Conservation (phyloP, 2,329 filamentous ascomycete species). For the Pyrenophora graminea region DNA sequence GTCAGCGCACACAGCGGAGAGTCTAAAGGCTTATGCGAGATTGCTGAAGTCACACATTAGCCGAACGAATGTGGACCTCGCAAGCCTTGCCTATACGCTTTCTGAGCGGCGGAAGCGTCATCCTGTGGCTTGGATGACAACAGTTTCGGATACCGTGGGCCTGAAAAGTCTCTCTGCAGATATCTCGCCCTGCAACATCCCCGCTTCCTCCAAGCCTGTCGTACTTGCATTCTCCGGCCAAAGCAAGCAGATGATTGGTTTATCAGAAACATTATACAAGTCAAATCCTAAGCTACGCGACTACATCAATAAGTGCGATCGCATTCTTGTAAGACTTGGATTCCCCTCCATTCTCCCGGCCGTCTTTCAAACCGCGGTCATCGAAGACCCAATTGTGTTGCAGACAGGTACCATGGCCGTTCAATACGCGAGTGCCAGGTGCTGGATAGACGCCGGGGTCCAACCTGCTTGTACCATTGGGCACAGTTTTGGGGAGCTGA, state of each 20-base stretch:
- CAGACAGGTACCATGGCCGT: constrained; percentile 23
- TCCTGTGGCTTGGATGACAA: constrained; percentile 5
- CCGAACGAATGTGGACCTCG: not conserved
- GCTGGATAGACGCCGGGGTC: constrained; percentile 26
- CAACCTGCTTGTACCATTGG: constrained; percentile 23
- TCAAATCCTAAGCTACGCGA: constrained; percentile 3
- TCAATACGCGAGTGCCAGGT: constrained; percentile 27
- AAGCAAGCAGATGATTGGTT: constrained; percentile 7
- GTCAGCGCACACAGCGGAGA: constrained; percentile 7
- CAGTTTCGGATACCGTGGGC: constrained; percentile 1
- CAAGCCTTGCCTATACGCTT: constrained; percentile 10
- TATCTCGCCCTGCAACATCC: constrained; percentile 2
- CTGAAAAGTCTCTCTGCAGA: not conserved
- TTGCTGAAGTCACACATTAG: not conserved
- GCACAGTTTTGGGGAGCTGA: constrained; percentile 48
- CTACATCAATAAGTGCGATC: constrained; percentile 22
- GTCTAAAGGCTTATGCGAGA: constrained; percentile 1
- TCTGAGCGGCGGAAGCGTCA: constrained; percentile 10
- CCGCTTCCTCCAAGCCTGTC: not conserved
- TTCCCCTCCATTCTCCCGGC: constrained; percentile 12
- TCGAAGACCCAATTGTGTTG: constrained; percentile 13
- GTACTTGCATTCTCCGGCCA: constrained; percentile 10
- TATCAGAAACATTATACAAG: constrained; percentile 3
- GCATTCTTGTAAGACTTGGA: constrained; percentile 7
- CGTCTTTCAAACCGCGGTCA: constrained; percentile 13